These are phyloP conservation scores for Pythium biforme DNA, from an alignment of 352 stramenopile genomes.

Conservation along the genomic window DNA sequence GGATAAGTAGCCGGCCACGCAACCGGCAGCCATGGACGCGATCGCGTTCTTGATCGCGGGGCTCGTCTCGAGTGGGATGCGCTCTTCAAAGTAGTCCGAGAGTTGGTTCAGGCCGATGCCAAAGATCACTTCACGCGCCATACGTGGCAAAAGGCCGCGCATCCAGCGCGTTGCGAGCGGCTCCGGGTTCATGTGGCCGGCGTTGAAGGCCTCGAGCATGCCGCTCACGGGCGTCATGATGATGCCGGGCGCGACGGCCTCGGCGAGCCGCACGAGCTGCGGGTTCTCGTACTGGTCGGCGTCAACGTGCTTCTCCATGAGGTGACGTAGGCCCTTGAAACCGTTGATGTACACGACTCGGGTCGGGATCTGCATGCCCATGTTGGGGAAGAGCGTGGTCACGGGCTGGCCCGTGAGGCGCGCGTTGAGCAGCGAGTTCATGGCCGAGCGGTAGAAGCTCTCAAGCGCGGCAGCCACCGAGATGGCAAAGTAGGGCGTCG, in stretches of 20 bases:
- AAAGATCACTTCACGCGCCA: constrained; percentile 92
- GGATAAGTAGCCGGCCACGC: constrained; percentile 91
- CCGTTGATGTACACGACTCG: constrained; percentile 93
- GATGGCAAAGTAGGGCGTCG: constrained; percentile 88
- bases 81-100: constrained; percentile 93
- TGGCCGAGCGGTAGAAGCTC: constrained; percentile 90
- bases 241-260: constrained; percentile 86
- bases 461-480: constrained; percentile 91
- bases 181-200: constrained; percentile 92
- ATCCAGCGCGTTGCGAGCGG: constrained; percentile 88
- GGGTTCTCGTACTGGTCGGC: constrained; percentile 83
- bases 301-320: constrained; percentile 86
- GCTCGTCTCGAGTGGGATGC: constrained; percentile 64
- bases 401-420: constrained; percentile 78
- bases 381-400: constrained; percentile 90
- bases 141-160: constrained; percentile 81
- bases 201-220: constrained; percentile 92
- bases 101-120: constrained; percentile 93
- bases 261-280: constrained; percentile 67
- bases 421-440: constrained; percentile 92
- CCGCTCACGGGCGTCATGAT: constrained; percentile 93
- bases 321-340: constrained; percentile 89
- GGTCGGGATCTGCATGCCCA: constrained; percentile 93
- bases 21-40: constrained; percentile 85
- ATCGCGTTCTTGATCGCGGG: constrained; percentile 85